These are phyloP conservation scores for Astrothelium macrocarpum DNA, from an alignment of 495 filamentous ascomycete species.

Conservation along the genomic window DNA sequence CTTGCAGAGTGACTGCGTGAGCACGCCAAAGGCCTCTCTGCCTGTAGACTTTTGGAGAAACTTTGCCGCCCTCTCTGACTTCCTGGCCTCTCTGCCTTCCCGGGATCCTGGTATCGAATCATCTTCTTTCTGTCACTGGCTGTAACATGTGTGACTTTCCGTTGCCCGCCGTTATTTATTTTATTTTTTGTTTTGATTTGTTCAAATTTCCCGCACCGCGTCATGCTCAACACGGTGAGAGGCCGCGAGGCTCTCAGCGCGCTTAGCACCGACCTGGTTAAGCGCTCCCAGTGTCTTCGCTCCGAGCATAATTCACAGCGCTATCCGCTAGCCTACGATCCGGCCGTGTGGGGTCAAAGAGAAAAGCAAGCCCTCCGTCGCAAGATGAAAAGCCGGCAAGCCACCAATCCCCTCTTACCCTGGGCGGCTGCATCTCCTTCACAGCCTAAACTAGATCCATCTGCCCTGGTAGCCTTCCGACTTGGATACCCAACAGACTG, in stretches of 20 bases:
- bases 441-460: neutral
- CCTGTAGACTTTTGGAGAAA: too few species aligned
- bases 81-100: neutral
- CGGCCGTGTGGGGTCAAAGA: neutral
- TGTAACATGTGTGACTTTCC: neutral
- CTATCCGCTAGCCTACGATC: conserved; percentile 1
- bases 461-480: neutral
- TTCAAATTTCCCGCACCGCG: too few species aligned
- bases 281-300: neutral
- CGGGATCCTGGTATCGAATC: conserved; percentile 1
- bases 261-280: neutral
- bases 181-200: too few species aligned
- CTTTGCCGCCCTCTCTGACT: neutral
- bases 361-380: conserved; percentile 3
- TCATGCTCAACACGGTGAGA: too few species aligned
- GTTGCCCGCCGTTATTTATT: neutral
- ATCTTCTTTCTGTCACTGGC: neutral
- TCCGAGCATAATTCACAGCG: neutral
- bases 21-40: too few species aligned
- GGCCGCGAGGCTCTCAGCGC: neutral
- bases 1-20: neutral
- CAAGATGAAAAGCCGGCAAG: conserved; percentile 1
- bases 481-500: neutral
- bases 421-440: neutral
- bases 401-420: neutral